phyloP scores from a whole-genome alignment of 2,329 filamentous ascomycete genomes.

The Byssoonygena ceratinophila region DNA sequence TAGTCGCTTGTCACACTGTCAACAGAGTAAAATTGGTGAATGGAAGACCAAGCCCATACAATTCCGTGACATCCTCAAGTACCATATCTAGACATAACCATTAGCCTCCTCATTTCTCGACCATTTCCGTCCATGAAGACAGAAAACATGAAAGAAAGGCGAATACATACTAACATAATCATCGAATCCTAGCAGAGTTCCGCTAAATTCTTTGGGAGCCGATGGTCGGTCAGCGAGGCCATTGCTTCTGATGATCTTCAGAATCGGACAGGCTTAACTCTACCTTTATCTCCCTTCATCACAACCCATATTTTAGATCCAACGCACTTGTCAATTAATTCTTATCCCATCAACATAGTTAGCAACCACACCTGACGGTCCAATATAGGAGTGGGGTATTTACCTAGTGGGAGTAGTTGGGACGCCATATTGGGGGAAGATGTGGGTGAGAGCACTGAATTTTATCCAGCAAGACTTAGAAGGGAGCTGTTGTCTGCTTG shows the following conservation, averaged over 20 bases:
- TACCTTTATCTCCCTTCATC: conserved; percentile 99
- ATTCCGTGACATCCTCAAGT: conserved; percentile 91
- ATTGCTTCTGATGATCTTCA: background rate
- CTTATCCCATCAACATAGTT: conserved; percentile 38
- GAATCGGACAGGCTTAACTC: conserved; percentile 9
- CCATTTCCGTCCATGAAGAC: background rate
- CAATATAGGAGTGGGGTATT: conserved; percentile 15
- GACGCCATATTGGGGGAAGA: conserved; percentile 48
- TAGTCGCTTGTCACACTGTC: conserved; percentile 59
- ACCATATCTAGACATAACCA: conserved; percentile 68
- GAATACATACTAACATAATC: conserved; percentile 93
- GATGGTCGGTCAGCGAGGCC: conserved; percentile 11
- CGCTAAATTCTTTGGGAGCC: conserved; percentile 83
- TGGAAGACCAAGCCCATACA: conserved; percentile 45
- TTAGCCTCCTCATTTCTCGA: conserved; percentile 1
- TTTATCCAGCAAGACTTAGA: no score
- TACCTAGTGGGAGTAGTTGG: conserved; percentile 62
- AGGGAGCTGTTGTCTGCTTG: background rate
- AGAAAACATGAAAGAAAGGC: conserved; percentile 3
- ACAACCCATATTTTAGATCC: conserved; percentile 97
- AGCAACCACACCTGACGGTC: no score
- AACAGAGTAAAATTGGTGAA: conserved; percentile 2
- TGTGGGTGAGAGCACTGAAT: no score
- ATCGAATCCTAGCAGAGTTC: conserved; percentile 88
- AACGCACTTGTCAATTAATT: conserved; percentile 98